Percentiles rank a stretch among this genome's conserved stretches.
These are phyloP conservation scores for Aspergillus puulaauensis DNA, from an alignment of 2,329 filamentous ascomycete species.

Conservation along the genomic window DNA sequence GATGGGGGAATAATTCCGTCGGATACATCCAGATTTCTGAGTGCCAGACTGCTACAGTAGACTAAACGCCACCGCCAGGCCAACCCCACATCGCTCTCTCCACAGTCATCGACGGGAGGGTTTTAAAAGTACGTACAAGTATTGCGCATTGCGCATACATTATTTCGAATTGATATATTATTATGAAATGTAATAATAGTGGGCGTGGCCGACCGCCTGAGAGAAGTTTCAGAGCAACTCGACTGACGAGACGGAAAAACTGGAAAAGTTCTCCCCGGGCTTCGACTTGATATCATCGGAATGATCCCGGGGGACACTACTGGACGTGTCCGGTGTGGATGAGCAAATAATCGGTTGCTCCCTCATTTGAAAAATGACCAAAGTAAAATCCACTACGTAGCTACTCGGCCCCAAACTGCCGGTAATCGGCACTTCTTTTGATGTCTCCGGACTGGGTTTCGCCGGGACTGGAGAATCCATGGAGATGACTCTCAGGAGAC, in stretches of 20 bases:
- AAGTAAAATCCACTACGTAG: not conserved
- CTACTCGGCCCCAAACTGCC: not conserved
- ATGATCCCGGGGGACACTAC: not conserved
- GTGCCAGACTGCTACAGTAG: not conserved
- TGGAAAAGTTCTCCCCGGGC: not conserved
- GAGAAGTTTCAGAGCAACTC: not conserved
- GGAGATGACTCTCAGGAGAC: no score
- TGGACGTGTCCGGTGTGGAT: not conserved
- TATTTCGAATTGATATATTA: no score
- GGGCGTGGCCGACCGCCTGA: no score
- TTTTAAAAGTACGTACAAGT: no score
- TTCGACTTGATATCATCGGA: not conserved
- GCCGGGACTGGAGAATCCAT: not conserved
- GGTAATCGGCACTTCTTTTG: conserved; percentile 8
- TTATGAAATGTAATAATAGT: no score
- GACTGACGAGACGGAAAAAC: not conserved
- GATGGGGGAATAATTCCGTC: conserved; percentile 1
- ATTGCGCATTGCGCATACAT: no score
- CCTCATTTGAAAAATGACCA: no score
- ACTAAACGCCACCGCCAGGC: not conserved
- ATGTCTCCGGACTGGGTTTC: not conserved
- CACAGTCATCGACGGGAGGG: not conserved
- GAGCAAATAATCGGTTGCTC: conserved; percentile 3
- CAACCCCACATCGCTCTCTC: not conserved
- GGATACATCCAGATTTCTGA: not conserved